These are phyloP conservation scores for Debaryomyces prosopidis DNA, from an alignment of 805 yeast genomes.

Conservation along the genomic window DNA sequence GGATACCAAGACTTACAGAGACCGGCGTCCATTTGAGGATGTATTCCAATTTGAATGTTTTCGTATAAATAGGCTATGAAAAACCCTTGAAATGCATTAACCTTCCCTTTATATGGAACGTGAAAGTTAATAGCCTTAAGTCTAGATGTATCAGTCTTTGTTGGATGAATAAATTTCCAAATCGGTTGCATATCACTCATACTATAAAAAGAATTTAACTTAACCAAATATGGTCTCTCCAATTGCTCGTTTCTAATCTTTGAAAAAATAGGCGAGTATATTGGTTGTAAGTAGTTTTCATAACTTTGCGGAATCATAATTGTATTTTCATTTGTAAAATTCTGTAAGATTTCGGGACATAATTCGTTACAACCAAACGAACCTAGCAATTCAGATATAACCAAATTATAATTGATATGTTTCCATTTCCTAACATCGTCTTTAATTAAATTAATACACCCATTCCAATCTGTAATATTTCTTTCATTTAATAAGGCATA, in stretches of 20 bases:
- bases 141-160: constrained; percentile 3
- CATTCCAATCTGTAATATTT: constrained; percentile 54
- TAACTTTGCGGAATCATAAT: constrained; percentile 49
- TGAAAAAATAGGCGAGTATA: constrained; percentile 48
- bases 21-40: constrained; percentile 9
- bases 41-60: constrained; percentile 42
- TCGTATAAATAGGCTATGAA: constrained; percentile 72
- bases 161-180: constrained; percentile 67
- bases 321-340: constrained; percentile 39
- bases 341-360: constrained; percentile 68
- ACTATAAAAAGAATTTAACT: constrained; percentile 14
- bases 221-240: constrained; percentile 23
- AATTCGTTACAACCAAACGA: constrained; percentile 93
- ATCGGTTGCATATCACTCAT: constrained; percentile 45
- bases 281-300: constrained; percentile 64
- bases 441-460: constrained; percentile 49
- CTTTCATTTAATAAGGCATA: constrained; percentile 48
- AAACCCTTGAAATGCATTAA: constrained; percentile 77
- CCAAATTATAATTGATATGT: constrained; percentile 43
- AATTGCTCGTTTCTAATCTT: neutral
- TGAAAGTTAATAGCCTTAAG: constrained; percentile 27
- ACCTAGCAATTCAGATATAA: constrained; percentile 82
- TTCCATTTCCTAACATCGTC: constrained; percentile 57
- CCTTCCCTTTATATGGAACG: constrained; percentile 48
- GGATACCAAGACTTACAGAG: constrained; percentile 42